Conservation (phyloP, 148 eudicot genomes). For the Vaccinium vitisidaea region DNA sequence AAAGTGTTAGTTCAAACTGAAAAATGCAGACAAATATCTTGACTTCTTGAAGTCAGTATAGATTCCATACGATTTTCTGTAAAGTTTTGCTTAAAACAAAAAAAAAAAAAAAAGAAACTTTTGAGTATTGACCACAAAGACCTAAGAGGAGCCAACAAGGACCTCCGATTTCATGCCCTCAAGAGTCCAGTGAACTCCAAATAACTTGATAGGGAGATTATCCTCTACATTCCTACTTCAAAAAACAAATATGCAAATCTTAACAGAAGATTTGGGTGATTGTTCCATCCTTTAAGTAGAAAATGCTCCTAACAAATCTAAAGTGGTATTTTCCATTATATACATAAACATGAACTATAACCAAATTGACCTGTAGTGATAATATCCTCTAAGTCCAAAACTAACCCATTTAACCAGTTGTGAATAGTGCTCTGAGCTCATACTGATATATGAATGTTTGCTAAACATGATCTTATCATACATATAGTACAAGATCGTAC, state of each 20-base stretch:
- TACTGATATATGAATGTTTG: background rate
- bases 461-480: background rate
- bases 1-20: conserved; percentile 8
- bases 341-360: background rate
- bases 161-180: background rate
- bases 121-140: background rate
- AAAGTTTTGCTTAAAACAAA: background rate
- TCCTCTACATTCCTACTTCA: conserved; percentile 6
- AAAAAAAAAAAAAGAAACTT: background rate
- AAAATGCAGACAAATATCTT: background rate
- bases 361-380: background rate
- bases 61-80: background rate
- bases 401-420: background rate
- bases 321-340: background rate
- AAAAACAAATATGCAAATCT: background rate
- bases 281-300: background rate
- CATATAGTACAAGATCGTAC: background rate
- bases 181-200: background rate
- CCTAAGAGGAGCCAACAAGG: background rate
- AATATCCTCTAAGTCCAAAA: background rate
- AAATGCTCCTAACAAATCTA: background rate
- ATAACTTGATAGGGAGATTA: no score
- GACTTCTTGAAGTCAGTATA: background rate
- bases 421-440: background rate
- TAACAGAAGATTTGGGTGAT: background rate